Conservation (phyloP, 1,284 basidiomycete genomes). For the Fomitopsis schrenkii region DNA sequence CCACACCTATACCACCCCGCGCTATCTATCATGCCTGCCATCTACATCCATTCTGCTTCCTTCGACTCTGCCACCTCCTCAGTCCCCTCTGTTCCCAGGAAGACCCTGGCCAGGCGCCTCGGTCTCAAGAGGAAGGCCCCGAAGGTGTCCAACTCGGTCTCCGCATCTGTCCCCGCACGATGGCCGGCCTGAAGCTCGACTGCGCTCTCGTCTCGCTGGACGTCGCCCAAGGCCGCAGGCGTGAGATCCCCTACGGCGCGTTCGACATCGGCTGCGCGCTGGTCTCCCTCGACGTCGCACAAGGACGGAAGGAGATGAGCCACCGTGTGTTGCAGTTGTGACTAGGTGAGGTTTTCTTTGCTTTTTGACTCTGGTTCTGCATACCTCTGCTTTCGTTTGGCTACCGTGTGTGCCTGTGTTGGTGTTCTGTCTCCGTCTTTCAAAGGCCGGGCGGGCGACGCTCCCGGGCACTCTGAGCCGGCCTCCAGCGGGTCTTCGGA, state of each 20-base stretch:
- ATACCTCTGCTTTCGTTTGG: too few species aligned
- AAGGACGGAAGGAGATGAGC: not conserved
- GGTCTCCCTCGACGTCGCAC: not conserved
- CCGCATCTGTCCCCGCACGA: not conserved
- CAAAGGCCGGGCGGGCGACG: too few species aligned
- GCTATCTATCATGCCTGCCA: too few species aligned
- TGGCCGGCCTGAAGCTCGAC: not conserved
- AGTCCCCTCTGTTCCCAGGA: not conserved
- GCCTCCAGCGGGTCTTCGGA: too few species aligned
- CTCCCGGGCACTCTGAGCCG: too few species aligned
- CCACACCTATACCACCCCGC: too few species aligned
- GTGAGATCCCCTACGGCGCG: not conserved
- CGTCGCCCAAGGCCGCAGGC: not conserved
- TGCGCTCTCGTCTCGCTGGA: not conserved
- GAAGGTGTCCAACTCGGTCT: not conserved
- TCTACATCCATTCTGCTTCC: too few species aligned
- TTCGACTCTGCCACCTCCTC: not conserved
- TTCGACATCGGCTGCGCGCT: not conserved
- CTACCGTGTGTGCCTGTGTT: too few species aligned
- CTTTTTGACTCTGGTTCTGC: too few species aligned
- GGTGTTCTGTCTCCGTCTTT: too few species aligned
- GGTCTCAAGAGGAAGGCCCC: not conserved
- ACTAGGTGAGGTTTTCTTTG: not conserved
- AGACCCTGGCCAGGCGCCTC: not conserved
- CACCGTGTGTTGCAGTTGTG: not conserved